Evolutionary conservation across 352 stramenopile species (phyloP), one percentile per base, ranked within the genome.

Genomic region (Lagenidium sp.): DNA sequence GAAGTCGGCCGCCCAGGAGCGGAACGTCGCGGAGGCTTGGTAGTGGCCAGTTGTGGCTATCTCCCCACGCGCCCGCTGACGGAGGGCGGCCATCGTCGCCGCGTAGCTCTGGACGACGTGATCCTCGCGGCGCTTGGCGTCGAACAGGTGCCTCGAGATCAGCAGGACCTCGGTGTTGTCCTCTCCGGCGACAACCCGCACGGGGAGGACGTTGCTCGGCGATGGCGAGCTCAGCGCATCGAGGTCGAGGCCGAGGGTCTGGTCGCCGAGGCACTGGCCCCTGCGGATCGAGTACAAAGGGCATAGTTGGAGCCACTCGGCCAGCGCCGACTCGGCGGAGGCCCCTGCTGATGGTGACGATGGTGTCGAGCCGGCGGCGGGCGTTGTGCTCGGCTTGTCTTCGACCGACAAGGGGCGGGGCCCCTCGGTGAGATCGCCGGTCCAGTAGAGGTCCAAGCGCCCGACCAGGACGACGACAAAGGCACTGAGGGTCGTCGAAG

Each of bases 241-340:
- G 12, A 75, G 62, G 1, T 45, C 58, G 13, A 85, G 68, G 0
- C 61, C 64, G n/a, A 82, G 19, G 26, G 58, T 63, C 49, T 85
- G 72, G 37, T 82, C 68, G 6, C 72, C 72, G 19, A 82, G 65
- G 0, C 61, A 63, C 23, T 81, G 72, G 3, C 66, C 72, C 21
- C 62, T 47, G 3, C 47, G 42, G 4, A 85, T 43, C 0, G 55
- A 59, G 4, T 41, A 62, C 0, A 82, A 16, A 5, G 53, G 45
- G 1, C 47, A 24, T 19, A 16, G 23, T 4, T 43, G 41, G 1
- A n/a, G 16, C 3, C 29, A 6, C 4, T 13, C 10, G 24, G 18
- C 4, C 10, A 30, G 36, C 10, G 19, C 18, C 13, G 18, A 7
- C 36, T 22, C 6, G 32, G 57, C 1, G 11, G 29, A 4, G 34